These are phyloP conservation scores for Daedalea quercina DNA, from an alignment of 768 basidiomycete species.

Conservation along the genomic window DNA sequence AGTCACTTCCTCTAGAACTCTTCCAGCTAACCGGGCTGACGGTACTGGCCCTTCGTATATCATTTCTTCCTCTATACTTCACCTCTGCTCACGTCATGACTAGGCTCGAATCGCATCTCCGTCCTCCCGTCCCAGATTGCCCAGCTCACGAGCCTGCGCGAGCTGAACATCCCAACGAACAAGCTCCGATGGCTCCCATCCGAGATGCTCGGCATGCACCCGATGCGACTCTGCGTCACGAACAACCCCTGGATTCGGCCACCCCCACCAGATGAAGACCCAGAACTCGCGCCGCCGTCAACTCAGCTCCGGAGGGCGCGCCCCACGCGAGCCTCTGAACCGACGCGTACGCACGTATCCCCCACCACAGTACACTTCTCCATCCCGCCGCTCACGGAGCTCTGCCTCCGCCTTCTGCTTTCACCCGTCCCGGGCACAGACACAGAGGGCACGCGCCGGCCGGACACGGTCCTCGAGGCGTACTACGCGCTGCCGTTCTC, in stretches of 20 bases:
- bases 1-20: constrained; percentile 46
- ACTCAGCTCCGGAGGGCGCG: not conserved
- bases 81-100: not conserved
- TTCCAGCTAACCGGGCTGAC: constrained; percentile 52
- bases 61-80: not conserved
- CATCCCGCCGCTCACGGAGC: constrained; percentile 28
- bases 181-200: constrained; percentile 52
- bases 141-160: constrained; percentile 43
- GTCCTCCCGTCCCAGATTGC: constrained; percentile 59
- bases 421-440: too few species aligned
- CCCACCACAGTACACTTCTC: constrained; percentile 12
- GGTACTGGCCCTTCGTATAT: constrained; percentile 59
- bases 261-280: constrained; percentile 13
- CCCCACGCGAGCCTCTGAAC: not conserved
- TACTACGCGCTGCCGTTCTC: too few species aligned
- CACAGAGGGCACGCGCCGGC: not conserved
- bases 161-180: constrained; percentile 60
- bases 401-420: constrained; percentile 16
- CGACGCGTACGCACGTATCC: constrained; percentile 1
- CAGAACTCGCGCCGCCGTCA: not conserved
- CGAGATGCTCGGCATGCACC: constrained; percentile 55
- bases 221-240: constrained; percentile 39
- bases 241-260: constrained; percentile 54
- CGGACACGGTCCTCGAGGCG: too few species aligned
- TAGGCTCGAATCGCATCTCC: constrained; percentile 54